Evolutionary conservation across 805 yeast genomes (phyloP), one percentile per base, ranked within the genome.

Genomic region (Candida pseudofarinosa): DNA sequence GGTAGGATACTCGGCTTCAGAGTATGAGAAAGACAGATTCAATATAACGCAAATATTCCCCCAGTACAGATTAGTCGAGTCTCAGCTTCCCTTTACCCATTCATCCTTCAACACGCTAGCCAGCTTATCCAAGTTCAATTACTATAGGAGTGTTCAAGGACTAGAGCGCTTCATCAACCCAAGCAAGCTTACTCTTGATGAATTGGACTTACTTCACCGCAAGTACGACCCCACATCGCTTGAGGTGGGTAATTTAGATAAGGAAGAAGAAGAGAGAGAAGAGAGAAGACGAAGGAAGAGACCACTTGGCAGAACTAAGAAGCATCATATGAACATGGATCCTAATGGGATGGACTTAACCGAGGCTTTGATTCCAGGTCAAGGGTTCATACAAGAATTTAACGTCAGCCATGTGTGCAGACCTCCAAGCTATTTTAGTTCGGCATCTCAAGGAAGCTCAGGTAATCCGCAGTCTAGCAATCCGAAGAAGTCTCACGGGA

Each of bases 341-440:
- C 72, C 72, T 5, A 70, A 70, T 49, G 49, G 56, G 19, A 43
- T 66, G n/a, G 74, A 70, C 40, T 60, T 69, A 41, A 47, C 63
- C 3, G 74, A 70, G 40, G 62, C 62, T 10, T 57, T 67, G 2
- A 52, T 70, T 3, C 74, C 74, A 3, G 76, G 76, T 2, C 71
- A 69, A 49, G 76, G 76, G 1, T 65, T 52, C 35, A 63, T 70
- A 34, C 74, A 63, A 32, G 74, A 69, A 45, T 70, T 70, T 47
- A 67, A 60, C 41, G 62, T 70, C 14, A 60, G 58, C 39, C 66
- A 65, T 43, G 43, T 69, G 13, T 70, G 76, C 51, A 67, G 64
- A 43, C 71, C 69, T 10, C 74, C 74, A 3, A 67, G 63, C 51
- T 70, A 70, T 46, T 70, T 63, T 50, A 58, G 65, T 26, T 60